Evolutionary conservation across 176 grass and related monocot genomes (phyloP), one percentile per base, ranked within the genome.

Genomic region (Lolium rigidum): DNA sequence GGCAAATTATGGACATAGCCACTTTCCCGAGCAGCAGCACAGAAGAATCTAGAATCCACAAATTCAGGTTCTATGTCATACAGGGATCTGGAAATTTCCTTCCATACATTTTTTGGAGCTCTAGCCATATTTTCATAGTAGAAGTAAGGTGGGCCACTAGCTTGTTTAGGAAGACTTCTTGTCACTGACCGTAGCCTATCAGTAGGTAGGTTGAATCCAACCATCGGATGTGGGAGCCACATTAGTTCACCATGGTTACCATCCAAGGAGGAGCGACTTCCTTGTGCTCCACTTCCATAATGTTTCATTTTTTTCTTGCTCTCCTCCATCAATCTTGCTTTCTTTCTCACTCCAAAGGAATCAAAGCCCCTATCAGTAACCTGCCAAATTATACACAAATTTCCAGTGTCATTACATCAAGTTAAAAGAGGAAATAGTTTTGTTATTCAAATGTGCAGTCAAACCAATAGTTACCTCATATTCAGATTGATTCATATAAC

Each of bases 121-220:
- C 87, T 65, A 1, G 95, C 89, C 7, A 93, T 91, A 67, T 95
- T 98, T 64, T 95, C 93, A 61, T 95, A 95, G 15, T 90, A 98
- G 73, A 98, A 98, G 39, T 80, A 98, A 0, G 95, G 95, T 31
- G 91, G 91, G 0, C 95, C 95, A 26, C 44, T 44, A 46, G 91
- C 93, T 21, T 75, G 38, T 13, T 79, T 65, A 21, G 87, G 87
- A 12, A 95, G 59, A 1, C 25, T 65, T 74, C 95, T 92, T 16
- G 16, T 17, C 7, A 74, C 7, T 7, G 64, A 44, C 16, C 49
- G 48, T 17, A 17, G 52, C 15, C 52, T 55, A 16, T 55, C 52
- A 17, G 4, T 17, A 17, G 52, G 52, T 55, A 55, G 52, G 52
- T 22, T 67, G 50, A 91, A 97, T 65, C 95, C 92, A 77, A 92